Evolutionary conservation across 352 stramenopile genomes (phyloP), one percentile per base, ranked within the genome.

Genomic region (Pythium dissotocum): DNA sequence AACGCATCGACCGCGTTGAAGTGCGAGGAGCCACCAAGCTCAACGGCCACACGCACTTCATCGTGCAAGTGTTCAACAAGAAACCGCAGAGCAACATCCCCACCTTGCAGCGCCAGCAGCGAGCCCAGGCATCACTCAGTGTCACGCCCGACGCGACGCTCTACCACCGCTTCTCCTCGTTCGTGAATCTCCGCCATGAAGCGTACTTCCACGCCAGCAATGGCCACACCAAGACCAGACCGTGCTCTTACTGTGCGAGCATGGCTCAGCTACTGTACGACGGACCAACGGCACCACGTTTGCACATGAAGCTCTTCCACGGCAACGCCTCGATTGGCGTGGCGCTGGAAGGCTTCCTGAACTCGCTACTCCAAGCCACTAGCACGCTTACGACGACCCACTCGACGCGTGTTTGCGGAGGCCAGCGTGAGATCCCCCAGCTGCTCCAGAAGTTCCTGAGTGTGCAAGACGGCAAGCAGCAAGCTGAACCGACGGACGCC

Each of bases 11-110:
- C 62, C 69, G 55, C 44, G 69, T 90, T 18, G 69, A 76, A 53
- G 82, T 90, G 58, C 77, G 74, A 38, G 71, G 77, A 28, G 61
- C 80, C 6, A 62, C 84, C 14, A 76, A 80, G 63, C 72, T 76
- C 6, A 77, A 90, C 6, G 82, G 83, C 53, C 58, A 71, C 42
- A 51, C 76, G n/a, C 36, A 85, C 63, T 90, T 85, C 56, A 65
- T 80, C 14, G 59, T 90, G 44, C 71, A 84, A 48, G 63, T 90
- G 35, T 88, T 82, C 55, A 75, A 70, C 59, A 80, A 78, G 54
- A 69, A 71, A 18, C 12, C 18, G 6, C 56, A 56, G 7, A 61
- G 28, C 48, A 42, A 61, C 56, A 70, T 70, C 57, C 64, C 81
- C 0, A 83, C 72, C 3, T 24, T 36, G 24, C 33, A 40, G 0